Evolutionary conservation across 305 asterid genomes (phyloP).

Genomic region (Rubia peregrina): DNA sequence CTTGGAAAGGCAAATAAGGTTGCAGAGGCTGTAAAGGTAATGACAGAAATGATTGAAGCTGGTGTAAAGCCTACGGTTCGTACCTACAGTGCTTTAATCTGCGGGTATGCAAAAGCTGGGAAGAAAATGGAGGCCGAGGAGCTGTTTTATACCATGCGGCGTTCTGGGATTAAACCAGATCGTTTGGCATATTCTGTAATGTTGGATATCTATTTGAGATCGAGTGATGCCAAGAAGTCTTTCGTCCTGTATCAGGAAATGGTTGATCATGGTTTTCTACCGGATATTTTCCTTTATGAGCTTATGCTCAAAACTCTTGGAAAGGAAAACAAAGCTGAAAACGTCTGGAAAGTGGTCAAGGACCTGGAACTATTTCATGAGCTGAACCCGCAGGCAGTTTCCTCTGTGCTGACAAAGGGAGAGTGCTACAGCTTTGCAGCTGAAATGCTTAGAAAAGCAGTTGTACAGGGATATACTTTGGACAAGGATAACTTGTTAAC

Average conservation of each 20-base stretch:
- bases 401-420: slow-evolving; percentile 64
- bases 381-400: slow-evolving; percentile 51
- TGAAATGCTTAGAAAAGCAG: slow-evolving; percentile 51
- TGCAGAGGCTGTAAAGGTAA: slow-evolving; percentile 70
- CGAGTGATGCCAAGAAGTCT: slow-evolving; percentile 52
- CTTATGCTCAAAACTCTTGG: slow-evolving; percentile 46
- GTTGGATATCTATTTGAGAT: slow-evolving; percentile 72
- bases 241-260: slow-evolving; percentile 57
- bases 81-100: slow-evolving; percentile 86
- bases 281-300: slow-evolving; percentile 54
- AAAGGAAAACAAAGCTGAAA: slow-evolving; percentile 41
- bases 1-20: slow-evolving; percentile 78
- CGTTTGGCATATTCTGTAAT: slow-evolving; percentile 73
- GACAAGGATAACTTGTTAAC: slow-evolving; percentile 47
- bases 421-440: slow-evolving; percentile 73
- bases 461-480: slow-evolving; percentile 47
- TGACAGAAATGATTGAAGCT: slow-evolving; percentile 78
- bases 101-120: slow-evolving; percentile 87
- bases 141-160: slow-evolving; percentile 61
- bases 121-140: slow-evolving; percentile 64
- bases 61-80: slow-evolving; percentile 68
- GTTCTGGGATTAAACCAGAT: slow-evolving; percentile 82
- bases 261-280: slow-evolving; percentile 61
- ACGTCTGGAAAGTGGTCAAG: slow-evolving; percentile 45
- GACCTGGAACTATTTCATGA: slow-evolving; percentile 59